phyloP scores from a whole-genome alignment of 805 yeast species.

The Saccharomycopsis fermentans region DNA sequence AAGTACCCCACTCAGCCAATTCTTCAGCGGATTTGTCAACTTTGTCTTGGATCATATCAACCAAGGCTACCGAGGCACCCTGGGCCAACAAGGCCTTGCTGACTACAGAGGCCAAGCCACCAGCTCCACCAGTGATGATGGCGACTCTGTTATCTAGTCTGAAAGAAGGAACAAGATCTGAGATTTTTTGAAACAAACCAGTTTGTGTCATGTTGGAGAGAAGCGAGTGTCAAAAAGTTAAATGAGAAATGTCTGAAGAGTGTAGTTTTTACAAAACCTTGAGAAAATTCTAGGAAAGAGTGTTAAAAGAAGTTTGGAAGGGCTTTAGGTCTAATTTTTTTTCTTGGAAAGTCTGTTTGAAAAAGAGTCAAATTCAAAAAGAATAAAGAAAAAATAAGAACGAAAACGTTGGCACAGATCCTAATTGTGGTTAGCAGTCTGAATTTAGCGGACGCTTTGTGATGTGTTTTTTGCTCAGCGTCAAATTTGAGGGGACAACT shows the following conservation, averaged over 20 bases:
- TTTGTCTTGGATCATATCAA: constrained; percentile 53
- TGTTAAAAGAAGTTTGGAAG: no score
- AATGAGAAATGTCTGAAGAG: no score
- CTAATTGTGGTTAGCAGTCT: no score
- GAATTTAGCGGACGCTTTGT: no score
- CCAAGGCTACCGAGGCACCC: constrained; percentile 48
- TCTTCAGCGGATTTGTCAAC: constrained; percentile 41
- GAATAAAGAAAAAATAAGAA: no score
- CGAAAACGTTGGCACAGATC: no score
- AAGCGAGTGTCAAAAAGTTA: not conserved
- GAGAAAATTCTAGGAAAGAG: not conserved
- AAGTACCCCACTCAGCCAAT: constrained; percentile 39
- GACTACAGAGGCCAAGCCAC: constrained; percentile 53
- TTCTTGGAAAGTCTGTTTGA: no score
- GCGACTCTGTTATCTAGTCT: constrained; percentile 56
- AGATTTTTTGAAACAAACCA: constrained; percentile 7
- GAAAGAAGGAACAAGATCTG: constrained; percentile 37
- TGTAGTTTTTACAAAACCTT: not conserved
- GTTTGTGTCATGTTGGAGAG: constrained; percentile 11
- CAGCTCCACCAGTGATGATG: constrained; percentile 58
- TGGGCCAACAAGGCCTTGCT: constrained; percentile 47
- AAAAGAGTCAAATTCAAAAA: no score
- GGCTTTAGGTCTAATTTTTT: no score
- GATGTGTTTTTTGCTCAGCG: no score
- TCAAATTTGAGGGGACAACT: no score